Conservation (phyloP, 139 green algal species). For the Yamagishiella unicocca region DNA sequence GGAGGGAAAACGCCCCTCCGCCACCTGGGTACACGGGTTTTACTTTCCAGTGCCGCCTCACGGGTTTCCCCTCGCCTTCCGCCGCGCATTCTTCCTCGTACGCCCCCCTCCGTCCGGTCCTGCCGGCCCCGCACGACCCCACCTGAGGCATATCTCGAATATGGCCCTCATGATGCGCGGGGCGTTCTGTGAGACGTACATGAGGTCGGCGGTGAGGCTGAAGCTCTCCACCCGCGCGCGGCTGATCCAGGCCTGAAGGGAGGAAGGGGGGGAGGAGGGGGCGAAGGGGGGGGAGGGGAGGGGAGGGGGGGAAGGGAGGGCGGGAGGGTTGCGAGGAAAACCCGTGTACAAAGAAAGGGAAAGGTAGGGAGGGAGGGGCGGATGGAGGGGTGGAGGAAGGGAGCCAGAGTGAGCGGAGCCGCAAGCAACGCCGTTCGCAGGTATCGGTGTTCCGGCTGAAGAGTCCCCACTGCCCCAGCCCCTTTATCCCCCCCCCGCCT, state of each 20-base stretch:
- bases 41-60: too few relatives aligned
- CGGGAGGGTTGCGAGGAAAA: background rate
- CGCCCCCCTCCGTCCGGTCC: background rate
- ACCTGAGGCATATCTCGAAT: slow-evolving; percentile 93
- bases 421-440: too few relatives aligned
- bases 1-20: too few relatives aligned
- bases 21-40: too few relatives aligned
- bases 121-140: slow-evolving; percentile 23
- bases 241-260: slow-evolving; percentile 87
- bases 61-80: background rate
- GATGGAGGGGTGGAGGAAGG: too few relatives aligned
- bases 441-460: too few relatives aligned
- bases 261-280: background rate
- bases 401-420: too few relatives aligned
- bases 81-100: background rate
- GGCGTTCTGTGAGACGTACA: slow-evolving; percentile 92
- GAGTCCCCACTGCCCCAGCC: too few relatives aligned
- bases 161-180: slow-evolving; percentile 92
- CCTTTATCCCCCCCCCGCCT: background rate
- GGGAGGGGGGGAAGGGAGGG: background rate
- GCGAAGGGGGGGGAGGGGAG: background rate
- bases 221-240: slow-evolving; percentile 88
- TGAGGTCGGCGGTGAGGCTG: slow-evolving; percentile 93
- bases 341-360: too few relatives aligned
- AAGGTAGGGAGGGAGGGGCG: background rate